These are phyloP conservation scores for Salvia sclarea DNA, from an alignment of 305 asterid genomes.

Conservation along the genomic window DNA sequence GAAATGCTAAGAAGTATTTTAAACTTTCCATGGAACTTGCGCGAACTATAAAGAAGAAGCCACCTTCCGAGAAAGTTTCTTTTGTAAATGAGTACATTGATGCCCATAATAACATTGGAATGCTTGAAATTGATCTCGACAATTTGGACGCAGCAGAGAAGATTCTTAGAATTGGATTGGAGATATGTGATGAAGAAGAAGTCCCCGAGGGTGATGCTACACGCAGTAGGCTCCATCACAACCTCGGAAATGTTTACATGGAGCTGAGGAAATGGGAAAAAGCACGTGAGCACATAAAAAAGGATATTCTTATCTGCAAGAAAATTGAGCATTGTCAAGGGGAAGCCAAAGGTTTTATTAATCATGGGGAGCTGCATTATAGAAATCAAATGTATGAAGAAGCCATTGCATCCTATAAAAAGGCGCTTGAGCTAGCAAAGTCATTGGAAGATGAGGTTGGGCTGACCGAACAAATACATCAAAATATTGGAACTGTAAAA, in stretches of 20 bases:
- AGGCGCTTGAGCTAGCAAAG: constrained; percentile 77
- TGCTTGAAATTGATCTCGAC: constrained; percentile 92
- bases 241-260: constrained; percentile 83
- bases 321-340: constrained; percentile 84
- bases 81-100: constrained; percentile 79
- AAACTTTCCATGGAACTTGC: constrained; percentile 70
- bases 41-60: constrained; percentile 52
- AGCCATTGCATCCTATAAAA: constrained; percentile 73
- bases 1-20: constrained; percentile 83
- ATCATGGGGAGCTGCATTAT: constrained; percentile 82
- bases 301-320: constrained; percentile 71
- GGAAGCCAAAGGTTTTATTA: constrained; percentile 92
- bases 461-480: constrained; percentile 57
- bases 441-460: constrained; percentile 87
- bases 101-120: constrained; percentile 93
- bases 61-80: constrained; percentile 42
- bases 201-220: constrained; percentile 67
- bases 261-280: constrained; percentile 79
- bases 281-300: constrained; percentile 68
- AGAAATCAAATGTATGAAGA: constrained; percentile 68
- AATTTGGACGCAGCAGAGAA: constrained; percentile 72
- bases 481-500: constrained; percentile 64
- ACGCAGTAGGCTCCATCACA: constrained; percentile 97
- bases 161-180: constrained; percentile 63
- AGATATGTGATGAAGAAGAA: constrained; percentile 91